Evolutionary conservation across 1,139 yeast species (phyloP).

Genomic region (Debaryomycetaceae sp.): DNA sequence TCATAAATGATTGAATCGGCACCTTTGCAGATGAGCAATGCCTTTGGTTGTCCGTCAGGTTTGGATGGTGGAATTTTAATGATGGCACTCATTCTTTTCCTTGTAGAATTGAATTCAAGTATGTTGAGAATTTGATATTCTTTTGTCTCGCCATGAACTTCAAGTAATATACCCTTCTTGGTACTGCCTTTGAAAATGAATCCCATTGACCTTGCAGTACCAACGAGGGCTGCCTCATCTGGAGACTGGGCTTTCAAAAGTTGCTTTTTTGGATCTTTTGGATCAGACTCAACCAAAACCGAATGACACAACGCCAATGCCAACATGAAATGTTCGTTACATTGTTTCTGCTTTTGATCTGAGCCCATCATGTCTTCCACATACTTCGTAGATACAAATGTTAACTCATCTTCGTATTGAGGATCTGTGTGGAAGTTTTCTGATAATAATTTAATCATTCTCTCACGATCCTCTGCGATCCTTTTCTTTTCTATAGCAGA

Average conservation of each 20-base stretch:
- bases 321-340: conserved; percentile 50
- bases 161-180: conserved; percentile 42
- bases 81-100: conserved; percentile 86
- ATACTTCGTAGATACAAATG: conserved; percentile 48
- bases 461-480: conserved; percentile 34
- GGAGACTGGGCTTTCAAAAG: conserved; percentile 60
- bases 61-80: conserved; percentile 51
- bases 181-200: conserved; percentile 47
- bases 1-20: conserved; percentile 48
- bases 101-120: conserved; percentile 52
- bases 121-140: conserved; percentile 49
- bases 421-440: conserved; percentile 15
- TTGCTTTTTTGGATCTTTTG: conserved; percentile 32
- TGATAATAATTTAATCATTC: conserved; percentile 34
- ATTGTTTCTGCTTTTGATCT: conserved; percentile 30
- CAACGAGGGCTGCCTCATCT: conserved; percentile 63
- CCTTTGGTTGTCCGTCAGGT: conserved; percentile 33
- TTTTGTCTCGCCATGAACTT: conserved; percentile 40
- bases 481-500: conserved; percentile 33
- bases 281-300: conserved; percentile 50
- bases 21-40: conserved; percentile 46
- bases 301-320: conserved; percentile 58
- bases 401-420: conserved; percentile 38
- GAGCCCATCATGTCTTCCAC: conserved; percentile 34
- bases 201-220: conserved; percentile 57